These are phyloP conservation scores for Hypoxylon sp. DNA, from an alignment of 2,329 filamentous ascomycete genomes.

Conservation along the genomic window DNA sequence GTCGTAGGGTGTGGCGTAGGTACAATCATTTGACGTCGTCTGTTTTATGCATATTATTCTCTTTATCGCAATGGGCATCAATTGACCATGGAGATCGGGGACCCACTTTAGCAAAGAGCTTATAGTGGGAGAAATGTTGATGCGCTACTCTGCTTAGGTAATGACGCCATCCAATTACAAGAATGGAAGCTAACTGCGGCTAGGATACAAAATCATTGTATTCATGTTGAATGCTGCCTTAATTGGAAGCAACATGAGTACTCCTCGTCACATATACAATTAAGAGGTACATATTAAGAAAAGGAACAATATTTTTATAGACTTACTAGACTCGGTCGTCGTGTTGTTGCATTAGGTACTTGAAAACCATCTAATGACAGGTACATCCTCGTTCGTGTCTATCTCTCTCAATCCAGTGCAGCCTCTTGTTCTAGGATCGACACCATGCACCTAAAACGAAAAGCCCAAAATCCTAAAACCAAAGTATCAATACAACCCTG, in stretches of 20 bases:
- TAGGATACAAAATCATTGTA: too few species aligned
- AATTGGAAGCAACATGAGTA: too few species aligned
- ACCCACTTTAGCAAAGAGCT: neutral
- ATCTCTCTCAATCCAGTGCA: neutral
- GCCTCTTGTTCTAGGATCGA: neutral
- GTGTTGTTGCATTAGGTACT: too few species aligned
- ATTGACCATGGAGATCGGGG: neutral
- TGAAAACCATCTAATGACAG: too few species aligned
- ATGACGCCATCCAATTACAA: conserved; percentile 3
- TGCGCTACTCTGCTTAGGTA: conserved; percentile 32
- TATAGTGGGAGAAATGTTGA: conserved; percentile 30
- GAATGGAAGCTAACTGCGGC: neutral
- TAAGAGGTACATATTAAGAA: too few species aligned
- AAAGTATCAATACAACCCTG: neutral
- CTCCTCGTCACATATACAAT: too few species aligned
- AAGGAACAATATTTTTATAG: too few species aligned
- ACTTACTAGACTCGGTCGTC: too few species aligned
- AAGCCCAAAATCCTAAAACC: neutral
- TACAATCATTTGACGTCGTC: conserved; percentile 14
- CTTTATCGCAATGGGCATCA: neutral
- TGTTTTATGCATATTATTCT: conserved; percentile 14
- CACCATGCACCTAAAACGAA: neutral
- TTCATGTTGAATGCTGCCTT: too few species aligned
- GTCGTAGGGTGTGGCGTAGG: conserved; percentile 7
- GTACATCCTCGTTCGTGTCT: too few species aligned